Conservation (phyloP, 768 basidiomycete species). For the Cystobasidium ongulense region DNA sequence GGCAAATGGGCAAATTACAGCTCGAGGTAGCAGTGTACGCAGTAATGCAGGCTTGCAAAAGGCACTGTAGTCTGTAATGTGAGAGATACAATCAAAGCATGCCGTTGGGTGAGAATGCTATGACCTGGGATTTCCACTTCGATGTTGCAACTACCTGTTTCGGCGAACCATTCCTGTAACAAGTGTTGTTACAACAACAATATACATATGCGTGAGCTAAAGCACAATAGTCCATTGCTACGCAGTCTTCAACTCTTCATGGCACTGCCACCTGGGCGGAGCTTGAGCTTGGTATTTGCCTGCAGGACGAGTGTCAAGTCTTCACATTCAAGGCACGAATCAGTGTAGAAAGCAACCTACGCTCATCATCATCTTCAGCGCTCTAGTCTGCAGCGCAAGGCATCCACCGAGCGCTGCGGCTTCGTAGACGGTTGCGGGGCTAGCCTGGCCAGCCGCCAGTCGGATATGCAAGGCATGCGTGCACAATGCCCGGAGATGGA, state of each 20-base stretch:
- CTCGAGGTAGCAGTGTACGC: no score
- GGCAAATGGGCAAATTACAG: no score
- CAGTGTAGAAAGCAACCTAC: neutral
- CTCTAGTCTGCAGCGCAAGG: constrained; percentile 30
- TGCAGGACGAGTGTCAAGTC: neutral
- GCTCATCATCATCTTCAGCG: constrained; percentile 32
- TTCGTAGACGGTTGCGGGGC: constrained; percentile 32
- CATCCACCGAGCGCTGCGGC: constrained; percentile 32
- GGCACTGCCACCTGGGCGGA: neutral
- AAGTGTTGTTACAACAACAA: neutral
- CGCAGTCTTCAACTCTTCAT: no score
- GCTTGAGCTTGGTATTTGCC: constrained; percentile 15
- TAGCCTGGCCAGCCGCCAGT: neutral
- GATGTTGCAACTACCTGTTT: no score
- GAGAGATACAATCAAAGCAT: no score
- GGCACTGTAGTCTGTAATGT: no score
- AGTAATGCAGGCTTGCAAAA: no score
- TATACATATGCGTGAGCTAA: neutral
- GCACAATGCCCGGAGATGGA: constrained; percentile 67
- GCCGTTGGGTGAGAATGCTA: no score
- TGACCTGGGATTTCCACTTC: no score
- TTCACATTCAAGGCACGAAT: neutral
- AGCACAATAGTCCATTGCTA: neutral
- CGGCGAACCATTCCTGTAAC: neutral
- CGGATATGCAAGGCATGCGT: constrained; percentile 90